Percentiles rank a stretch among this genome's conserved stretches.
Conservation (phyloP, 2,329 filamentous ascomycete genomes). For the Sclerotinia minor region DNA sequence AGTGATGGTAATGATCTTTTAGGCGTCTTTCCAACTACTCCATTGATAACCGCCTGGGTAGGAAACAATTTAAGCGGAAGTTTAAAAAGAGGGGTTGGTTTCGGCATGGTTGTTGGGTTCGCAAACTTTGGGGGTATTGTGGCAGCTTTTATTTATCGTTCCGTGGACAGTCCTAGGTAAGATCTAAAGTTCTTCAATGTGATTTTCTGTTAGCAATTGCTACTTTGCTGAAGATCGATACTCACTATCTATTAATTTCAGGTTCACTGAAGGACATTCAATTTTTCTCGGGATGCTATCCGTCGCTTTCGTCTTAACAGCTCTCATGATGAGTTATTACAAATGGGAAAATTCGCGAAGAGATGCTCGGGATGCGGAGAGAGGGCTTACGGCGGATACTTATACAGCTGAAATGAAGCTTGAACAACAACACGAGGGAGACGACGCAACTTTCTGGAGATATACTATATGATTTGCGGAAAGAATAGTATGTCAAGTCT, state of each 20-base stretch:
- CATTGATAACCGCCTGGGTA: slow-evolving; percentile 83
- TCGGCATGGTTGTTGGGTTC: slow-evolving; percentile 87
- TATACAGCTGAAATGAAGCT: slow-evolving; percentile 56
- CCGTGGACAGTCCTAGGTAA: slow-evolving; percentile 43
- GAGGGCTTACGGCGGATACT: slow-evolving; percentile 49
- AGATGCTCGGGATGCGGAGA: slow-evolving; percentile 43
- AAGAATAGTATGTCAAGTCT: too few relatives aligned
- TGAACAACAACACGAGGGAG: slow-evolving; percentile 55
- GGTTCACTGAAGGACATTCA: slow-evolving; percentile 49
- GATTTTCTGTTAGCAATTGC: background rate
- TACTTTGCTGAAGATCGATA: background rate
- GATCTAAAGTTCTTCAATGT: slow-evolving; percentile 32
- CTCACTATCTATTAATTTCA: slow-evolving; percentile 13
- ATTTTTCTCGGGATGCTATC: slow-evolving; percentile 47
- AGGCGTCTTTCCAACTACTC: slow-evolving; percentile 82
- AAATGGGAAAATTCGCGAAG: slow-evolving; percentile 57
- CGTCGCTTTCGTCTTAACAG: slow-evolving; percentile 52
- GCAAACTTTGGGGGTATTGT: slow-evolving; percentile 79
- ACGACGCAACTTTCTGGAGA: slow-evolving; percentile 57
- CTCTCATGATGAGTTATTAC: slow-evolving; percentile 59
- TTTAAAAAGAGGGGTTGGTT: slow-evolving; percentile 82
- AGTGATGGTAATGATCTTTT: slow-evolving; percentile 8
- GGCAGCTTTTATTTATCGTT: slow-evolving; percentile 51
- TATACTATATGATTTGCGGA: slow-evolving; percentile 49
- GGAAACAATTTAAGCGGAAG: slow-evolving; percentile 89